Base-by-base conservation (phyloP, 2,329 filamentous ascomycete species). In the Ceratocystis eucalypticola region DNA sequence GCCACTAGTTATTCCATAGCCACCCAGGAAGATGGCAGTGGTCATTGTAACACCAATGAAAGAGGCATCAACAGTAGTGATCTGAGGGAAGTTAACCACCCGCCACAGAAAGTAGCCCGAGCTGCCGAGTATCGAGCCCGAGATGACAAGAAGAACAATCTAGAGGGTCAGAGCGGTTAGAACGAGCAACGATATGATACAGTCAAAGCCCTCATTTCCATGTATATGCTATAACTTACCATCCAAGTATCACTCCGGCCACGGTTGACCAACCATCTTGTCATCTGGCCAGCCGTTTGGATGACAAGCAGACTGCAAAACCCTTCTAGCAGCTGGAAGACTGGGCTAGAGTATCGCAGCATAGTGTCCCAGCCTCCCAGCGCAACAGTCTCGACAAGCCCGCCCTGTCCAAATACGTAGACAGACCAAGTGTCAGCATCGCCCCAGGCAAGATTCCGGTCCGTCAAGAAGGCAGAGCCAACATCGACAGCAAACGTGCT, bases 231-330 rank as follows among this genome's bases (percentile, higher is more conserved):
- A 25, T 5, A 7, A 80, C 87, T 76, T 80, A 94, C 91, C 84
- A 97, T 90, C 94, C 93, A 97, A 69, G 87, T 95, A 77, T 99
- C 94, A 72, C 92, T 95, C 72, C 91, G 85, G 72, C 93, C 91
- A 72, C 89, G 82, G 77, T 97, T 97, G 66, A 97, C 93, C 37
- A 97, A 83, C 87, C 91, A 97, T 75, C 90, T 84, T 22, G 94
- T 96, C 70, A 97, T 91, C 75, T 96, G 93, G 0, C 94, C 94
- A 15, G 89, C 88, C 20, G 92, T 91, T 76, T 99, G 94, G 67
- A 99, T 97, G 70, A 97, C 92, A 66, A 97, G 79, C 71, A 99
- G 78, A 73, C 91, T 97, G 80, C 94, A 97, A 77, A 99, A 99
- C 5, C 94, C 94, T 76, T 99, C 94, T 64, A 89, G 84, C 7